A percentile compares a stretch with the other conserved stretches of the same genome.
phyloP scores from a whole-genome alignment of 192 early-diverging fungal genomes.

The Coemansia sp. region DNA sequence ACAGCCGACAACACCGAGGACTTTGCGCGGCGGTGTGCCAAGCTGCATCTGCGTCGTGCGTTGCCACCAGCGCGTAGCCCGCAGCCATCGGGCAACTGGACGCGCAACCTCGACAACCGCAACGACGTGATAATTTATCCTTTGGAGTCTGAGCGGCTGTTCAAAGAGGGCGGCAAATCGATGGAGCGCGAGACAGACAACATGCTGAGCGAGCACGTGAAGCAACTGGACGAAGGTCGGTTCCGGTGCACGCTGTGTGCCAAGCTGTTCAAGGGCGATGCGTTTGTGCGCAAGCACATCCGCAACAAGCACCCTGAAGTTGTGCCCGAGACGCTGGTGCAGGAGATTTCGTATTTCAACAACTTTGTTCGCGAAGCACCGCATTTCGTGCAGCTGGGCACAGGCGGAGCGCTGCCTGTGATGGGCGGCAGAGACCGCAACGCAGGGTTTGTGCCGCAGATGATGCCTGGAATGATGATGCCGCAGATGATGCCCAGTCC shows the following conservation, averaged over 20 bases:
- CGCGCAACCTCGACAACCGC: slow-evolving; percentile 50
- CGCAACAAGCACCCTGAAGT: slow-evolving; percentile 80
- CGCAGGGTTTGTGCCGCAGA: slow-evolving; percentile 40
- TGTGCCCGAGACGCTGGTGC: slow-evolving; percentile 57
- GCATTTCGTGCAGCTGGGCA: slow-evolving; percentile 62
- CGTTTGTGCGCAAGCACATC: slow-evolving; percentile 95
- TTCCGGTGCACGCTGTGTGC: slow-evolving; percentile 86
- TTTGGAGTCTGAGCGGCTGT: slow-evolving; percentile 48
- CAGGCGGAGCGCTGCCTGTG: slow-evolving; percentile 27
- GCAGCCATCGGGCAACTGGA: slow-evolving; percentile 50
- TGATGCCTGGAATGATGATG: slow-evolving; percentile 55
- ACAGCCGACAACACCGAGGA: slow-evolving; percentile 84
- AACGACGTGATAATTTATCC: slow-evolving; percentile 58
- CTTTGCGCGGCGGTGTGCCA: slow-evolving; percentile 73
- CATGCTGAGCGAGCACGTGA: slow-evolving; percentile 46
- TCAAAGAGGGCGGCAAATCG: slow-evolving; percentile 53
- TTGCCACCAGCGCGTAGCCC: slow-evolving; percentile 28
- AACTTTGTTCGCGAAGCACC: slow-evolving; percentile 86
- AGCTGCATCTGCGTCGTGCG: slow-evolving; percentile 58
- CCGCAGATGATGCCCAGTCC: slow-evolving; percentile 49
- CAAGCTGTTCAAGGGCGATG: slow-evolving; percentile 92
- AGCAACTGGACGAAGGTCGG: slow-evolving; percentile 68
- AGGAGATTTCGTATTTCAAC: slow-evolving; percentile 80
- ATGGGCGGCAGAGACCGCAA: slow-evolving; percentile 18
- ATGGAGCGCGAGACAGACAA: slow-evolving; percentile 53